A percentile compares a stretch with the other conserved stretches of the same genome.
phyloP scores from a whole-genome alignment of 1,284 basidiomycete genomes.

The Trichosporon sp. region DNA sequence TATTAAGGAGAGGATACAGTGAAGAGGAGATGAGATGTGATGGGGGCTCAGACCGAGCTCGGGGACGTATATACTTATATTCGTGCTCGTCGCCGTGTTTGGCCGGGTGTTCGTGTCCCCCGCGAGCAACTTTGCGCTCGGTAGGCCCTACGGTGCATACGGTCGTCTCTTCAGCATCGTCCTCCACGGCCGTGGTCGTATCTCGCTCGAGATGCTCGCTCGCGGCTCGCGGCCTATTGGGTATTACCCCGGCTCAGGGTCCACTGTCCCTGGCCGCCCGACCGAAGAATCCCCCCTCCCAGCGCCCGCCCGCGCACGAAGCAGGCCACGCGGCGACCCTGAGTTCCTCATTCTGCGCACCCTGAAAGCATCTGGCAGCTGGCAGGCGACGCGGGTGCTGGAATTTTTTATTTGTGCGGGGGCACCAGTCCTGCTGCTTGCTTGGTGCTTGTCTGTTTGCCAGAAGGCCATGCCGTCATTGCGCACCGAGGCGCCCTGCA shows the following conservation, averaged over 20 bases:
- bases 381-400: no score
- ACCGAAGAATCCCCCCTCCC: neutral
- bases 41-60: neutral
- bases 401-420: neutral
- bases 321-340: neutral
- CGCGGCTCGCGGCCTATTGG: neutral
- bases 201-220: neutral
- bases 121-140: neutral
- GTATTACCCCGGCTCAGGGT: neutral
- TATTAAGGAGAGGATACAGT: constrained; percentile 2
- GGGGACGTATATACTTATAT: neutral
- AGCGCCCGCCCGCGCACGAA: neutral
- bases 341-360: neutral
- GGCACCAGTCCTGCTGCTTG: neutral
- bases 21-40: neutral
- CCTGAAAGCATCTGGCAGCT: no score
- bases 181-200: neutral
- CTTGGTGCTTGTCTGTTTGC: neutral
- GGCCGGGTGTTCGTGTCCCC: neutral
- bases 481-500: no score
- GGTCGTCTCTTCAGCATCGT: no score
- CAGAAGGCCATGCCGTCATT: neutral
- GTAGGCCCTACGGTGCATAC: neutral
- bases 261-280: neutral
- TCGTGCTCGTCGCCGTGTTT: neutral